Conservation (phyloP, 73 alveolate species). For the Blepharisma stoltei region DNA sequence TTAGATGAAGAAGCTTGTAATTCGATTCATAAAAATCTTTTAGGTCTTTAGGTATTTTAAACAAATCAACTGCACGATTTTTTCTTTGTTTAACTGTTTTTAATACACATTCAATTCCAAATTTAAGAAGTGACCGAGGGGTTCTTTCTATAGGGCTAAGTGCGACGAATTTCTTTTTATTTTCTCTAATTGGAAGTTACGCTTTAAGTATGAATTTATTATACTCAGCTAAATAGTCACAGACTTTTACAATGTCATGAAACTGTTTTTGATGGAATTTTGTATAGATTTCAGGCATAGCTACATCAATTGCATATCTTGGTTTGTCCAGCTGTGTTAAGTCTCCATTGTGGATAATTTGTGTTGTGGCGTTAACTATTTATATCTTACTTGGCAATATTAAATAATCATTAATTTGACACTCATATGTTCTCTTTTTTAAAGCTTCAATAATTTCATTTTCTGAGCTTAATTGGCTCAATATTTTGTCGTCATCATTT, state of each 20-base stretch:
- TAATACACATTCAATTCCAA: conserved; percentile 1
- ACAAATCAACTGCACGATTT: background rate
- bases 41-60: background rate
- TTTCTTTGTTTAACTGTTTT: conserved; percentile 2
- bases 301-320: background rate
- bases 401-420: background rate
- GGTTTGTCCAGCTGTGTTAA: background rate
- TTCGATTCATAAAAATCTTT: background rate
- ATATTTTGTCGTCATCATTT: background rate
- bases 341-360: conserved; percentile 19
- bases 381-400: conserved; percentile 5
- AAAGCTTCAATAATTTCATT: background rate
- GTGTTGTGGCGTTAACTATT: background rate
- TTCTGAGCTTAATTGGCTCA: background rate
- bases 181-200: background rate
- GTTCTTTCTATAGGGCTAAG: conserved; percentile 12
- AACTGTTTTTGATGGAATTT: conserved; percentile 8
- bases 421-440: background rate
- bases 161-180: conserved; percentile 4
- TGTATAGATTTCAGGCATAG: background rate
- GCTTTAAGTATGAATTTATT: background rate
- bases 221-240: background rate
- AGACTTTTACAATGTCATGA: background rate
- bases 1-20: background rate
- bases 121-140: background rate